Percentiles rank a stretch among this genome's conserved stretches.
Conservation (phyloP, 805 yeast species). For the Yarrowia deformans region DNA sequence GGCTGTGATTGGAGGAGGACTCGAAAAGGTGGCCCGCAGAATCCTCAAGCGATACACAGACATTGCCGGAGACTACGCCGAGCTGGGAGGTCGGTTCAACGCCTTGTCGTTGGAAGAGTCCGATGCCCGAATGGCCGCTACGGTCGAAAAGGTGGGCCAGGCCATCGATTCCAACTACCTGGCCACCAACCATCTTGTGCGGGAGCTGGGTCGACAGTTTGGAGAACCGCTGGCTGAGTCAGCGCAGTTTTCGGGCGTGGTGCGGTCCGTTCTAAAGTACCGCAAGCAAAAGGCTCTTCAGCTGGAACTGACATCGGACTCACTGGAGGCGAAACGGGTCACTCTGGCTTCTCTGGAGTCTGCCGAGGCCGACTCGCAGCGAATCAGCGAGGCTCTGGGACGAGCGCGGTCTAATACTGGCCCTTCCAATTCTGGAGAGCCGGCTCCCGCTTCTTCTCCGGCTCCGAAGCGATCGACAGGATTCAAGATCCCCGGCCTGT, state of each 20-base stretch:
- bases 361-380: constrained; percentile 56
- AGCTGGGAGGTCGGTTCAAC: constrained; percentile 74
- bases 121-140: constrained; percentile 54
- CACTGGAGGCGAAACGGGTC: constrained; percentile 50
- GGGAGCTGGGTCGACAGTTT: constrained; percentile 63
- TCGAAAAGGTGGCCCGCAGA: constrained; percentile 66
- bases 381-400: constrained; percentile 51
- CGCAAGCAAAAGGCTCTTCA: constrained; percentile 65
- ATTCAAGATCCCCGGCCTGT: constrained; percentile 63
- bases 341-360: constrained; percentile 53
- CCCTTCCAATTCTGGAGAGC: constrained; percentile 13
- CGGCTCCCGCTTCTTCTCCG: background rate
- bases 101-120: constrained; percentile 62
- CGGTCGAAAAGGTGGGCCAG: constrained; percentile 84
- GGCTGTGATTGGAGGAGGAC: constrained; percentile 54
- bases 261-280: constrained; percentile 65
- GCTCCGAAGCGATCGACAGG: constrained; percentile 44
- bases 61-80: constrained; percentile 70
- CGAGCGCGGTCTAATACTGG: constrained; percentile 41
- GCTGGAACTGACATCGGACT: constrained; percentile 55
- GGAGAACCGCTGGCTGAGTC: constrained; percentile 74
- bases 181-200: constrained; percentile 60
- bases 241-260: constrained; percentile 68
- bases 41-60: constrained; percentile 64
- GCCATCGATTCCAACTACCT: constrained; percentile 72